Percentiles rank a stretch among this genome's conserved stretches.
Conservation (phyloP, 805 yeast genomes). For the Hanseniaspora jakobsenii region DNA sequence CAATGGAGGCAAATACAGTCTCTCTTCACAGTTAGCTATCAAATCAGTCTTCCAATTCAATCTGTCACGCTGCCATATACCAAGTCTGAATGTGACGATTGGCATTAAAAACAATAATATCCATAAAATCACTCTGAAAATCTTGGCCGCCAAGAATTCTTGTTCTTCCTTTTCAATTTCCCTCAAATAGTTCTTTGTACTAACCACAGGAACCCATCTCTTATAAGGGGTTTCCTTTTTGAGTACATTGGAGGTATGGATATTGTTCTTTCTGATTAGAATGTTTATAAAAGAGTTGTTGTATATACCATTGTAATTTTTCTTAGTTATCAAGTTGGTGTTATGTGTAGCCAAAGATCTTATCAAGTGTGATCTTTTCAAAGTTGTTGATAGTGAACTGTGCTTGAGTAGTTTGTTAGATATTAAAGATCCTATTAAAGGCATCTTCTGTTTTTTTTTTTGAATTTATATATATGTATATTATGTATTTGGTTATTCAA, state of each 20-base stretch:
- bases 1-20: constrained; percentile 53
- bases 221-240: constrained; percentile 10
- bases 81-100: constrained; percentile 67
- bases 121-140: constrained; percentile 24
- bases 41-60: constrained; percentile 78
- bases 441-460: no score
- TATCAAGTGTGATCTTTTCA: no score
- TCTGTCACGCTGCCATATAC: constrained; percentile 85
- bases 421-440: no score
- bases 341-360: no score
- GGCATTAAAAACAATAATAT: constrained; percentile 60
- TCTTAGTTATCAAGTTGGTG: no score
- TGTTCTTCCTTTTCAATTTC: constrained; percentile 41
- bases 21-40: constrained; percentile 71
- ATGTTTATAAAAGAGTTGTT: no score
- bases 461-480: no score
- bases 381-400: no score
- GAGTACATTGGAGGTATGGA: not conserved
- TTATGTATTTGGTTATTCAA: no score
- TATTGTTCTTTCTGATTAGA: no score
- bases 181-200: constrained; percentile 74
- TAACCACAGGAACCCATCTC: constrained; percentile 33
- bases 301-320: no score
- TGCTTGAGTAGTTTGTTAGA: no score
- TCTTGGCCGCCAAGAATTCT: constrained; percentile 25